Evolutionary conservation across 306 rosid species (phyloP), one percentile per base, ranked within the genome.

Genomic region (Ammopiptanthus mongolicus): DNA sequence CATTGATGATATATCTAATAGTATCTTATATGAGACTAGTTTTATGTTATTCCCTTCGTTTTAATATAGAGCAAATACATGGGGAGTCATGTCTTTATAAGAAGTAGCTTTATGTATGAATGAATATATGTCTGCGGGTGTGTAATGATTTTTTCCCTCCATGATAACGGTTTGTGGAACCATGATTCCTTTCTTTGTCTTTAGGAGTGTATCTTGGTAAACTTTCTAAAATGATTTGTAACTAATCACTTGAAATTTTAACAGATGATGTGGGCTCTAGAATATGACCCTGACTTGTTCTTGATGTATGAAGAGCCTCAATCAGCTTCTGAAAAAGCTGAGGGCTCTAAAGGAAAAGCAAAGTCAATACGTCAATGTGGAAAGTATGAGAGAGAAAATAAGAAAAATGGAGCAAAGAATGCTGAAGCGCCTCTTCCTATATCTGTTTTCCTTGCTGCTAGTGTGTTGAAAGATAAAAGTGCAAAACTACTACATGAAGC

Each of bases 241-340:
- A 48, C 39, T 78, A 71, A 61, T 61, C 76, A 44, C 64, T 70
- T 79, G 11, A 71, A 29, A 52, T 50, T 73, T 80, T 57, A 62
- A 80, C 91, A 96, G 99, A 96, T 96, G 99, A 96, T 96, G 99
- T 96, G 99, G 99, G 98, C 99, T 46, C 84, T 96, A 46, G 99
- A 96, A 72, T 96, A 90, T 8, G 99, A 96, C 69, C 99, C 99
- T 29, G 87, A 83, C 33, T 69, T 90, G 75, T 92, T 78, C 82
- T 66, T 48, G 19, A 56, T 88, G 78, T 96, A 96, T 65, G 97
- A 96, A 83, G 93, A 89, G 42, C 65, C 96, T 53, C 79, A 83
- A 31, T 51, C 81, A 23, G 79, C 78, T 67, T 75, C 74, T 25
- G 84, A 79, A 65, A 88, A 74, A 59, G 73, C 73, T 0, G 89